Evolutionary conservation across 1,284 basidiomycete species (phyloP).

Genomic region (Cryptococcus hybrid): DNA sequence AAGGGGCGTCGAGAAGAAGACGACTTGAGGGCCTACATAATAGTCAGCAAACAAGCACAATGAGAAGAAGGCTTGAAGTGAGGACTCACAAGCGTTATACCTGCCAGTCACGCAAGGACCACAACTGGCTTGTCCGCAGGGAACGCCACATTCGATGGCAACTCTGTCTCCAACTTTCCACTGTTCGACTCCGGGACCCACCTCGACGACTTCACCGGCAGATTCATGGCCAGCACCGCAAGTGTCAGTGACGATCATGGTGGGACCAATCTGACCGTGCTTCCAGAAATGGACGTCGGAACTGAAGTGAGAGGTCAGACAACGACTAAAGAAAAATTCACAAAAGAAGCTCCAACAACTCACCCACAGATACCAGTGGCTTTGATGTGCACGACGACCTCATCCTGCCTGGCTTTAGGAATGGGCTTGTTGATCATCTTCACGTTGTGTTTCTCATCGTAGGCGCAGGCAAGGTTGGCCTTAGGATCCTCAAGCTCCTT

Average conservation of each 20-base stretch:
- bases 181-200: conserved; percentile 50
- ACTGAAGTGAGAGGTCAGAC: conserved; percentile 16
- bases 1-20: conserved; percentile 55
- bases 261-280: conserved; percentile 52
- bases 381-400: conserved; percentile 50
- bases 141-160: conserved; percentile 56
- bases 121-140: conserved; percentile 54
- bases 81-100: conserved; percentile 53
- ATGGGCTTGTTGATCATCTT: conserved; percentile 50
- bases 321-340: neutral
- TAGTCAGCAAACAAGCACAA: neutral
- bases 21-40: conserved; percentile 49
- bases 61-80: conserved; percentile 12
- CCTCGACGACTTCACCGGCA: conserved; percentile 52
- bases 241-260: conserved; percentile 38
- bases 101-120: conserved; percentile 54
- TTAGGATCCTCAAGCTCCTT: conserved; percentile 22
- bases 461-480: conserved; percentile 48
- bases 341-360: conserved; percentile 12
- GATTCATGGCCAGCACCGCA: conserved; percentile 52
- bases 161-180: conserved; percentile 52
- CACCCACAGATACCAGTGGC: conserved; percentile 54
- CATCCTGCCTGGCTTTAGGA: conserved; percentile 42
- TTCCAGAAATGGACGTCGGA: conserved; percentile 57
- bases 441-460: conserved; percentile 49